Percentiles rank a stretch among this genome's conserved stretches.
Evolutionary conservation across 2,329 filamentous ascomycete species (phyloP).

Genomic region (Microascus cirrosus): DNA sequence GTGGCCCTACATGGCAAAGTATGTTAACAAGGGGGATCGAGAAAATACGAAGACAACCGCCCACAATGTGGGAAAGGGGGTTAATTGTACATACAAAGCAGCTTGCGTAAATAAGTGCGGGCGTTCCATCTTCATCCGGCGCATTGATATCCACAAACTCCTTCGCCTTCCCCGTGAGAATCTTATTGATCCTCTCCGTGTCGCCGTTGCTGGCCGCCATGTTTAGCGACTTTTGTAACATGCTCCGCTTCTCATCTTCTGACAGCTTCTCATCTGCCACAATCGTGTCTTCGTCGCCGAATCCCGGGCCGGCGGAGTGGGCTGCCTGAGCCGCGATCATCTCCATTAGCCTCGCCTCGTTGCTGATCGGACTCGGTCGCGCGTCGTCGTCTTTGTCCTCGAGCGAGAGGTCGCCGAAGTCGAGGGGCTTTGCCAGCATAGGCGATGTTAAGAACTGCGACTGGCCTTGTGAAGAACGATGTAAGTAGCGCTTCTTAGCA

Average conservation of each 20-base stretch:
- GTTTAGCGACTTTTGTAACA: constrained; percentile 78
- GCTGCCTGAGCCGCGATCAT: constrained; percentile 95
- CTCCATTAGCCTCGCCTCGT: constrained; percentile 80
- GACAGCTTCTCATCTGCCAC: constrained; percentile 63
- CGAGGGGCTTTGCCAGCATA: constrained; percentile 70
- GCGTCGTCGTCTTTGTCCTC: constrained; percentile 62
- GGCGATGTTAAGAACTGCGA: constrained; percentile 90
- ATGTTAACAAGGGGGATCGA: neutral
- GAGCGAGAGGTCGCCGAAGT: constrained; percentile 71
- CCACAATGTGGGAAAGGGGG: neutral
- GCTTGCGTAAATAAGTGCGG: constrained; percentile 94
- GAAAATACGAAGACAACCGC: neutral
- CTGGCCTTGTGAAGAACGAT: constrained; percentile 53
- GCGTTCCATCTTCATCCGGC: constrained; percentile 86
- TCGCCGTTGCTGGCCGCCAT: constrained; percentile 97
- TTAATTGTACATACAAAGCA: constrained; percentile 64
- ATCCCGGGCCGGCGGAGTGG: constrained; percentile 60
- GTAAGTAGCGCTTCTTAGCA: neutral
- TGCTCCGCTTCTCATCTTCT: constrained; percentile 64
- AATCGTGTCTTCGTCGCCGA: constrained; percentile 72
- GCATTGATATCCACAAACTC: constrained; percentile 74
- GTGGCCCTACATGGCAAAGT: constrained; percentile 51
- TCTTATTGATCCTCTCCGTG: constrained; percentile 63
- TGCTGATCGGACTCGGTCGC: constrained; percentile 53
- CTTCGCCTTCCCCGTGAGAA: constrained; percentile 65